Evolutionary conservation across 805 yeast genomes (phyloP), one percentile per base, ranked within the genome.

Genomic region (Grigorovia transvaalensis): DNA sequence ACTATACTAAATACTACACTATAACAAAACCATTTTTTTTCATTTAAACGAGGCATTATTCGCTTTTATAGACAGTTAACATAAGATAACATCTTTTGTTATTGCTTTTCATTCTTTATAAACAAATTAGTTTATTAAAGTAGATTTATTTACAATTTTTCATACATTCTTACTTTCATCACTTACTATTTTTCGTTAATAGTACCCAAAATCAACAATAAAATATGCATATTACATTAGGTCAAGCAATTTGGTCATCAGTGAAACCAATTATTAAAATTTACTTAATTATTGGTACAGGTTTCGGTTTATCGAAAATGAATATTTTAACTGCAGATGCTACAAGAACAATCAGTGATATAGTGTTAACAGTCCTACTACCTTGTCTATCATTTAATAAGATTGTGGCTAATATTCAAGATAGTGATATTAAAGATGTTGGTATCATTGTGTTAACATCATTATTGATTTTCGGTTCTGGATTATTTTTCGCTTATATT

Each of bases 241-340:
- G 70, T 15, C 57, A 62, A 41, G 65, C 59, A 17, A 62, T 68
- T 29, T 68, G 67, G 65, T 57, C 84, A 8, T 73, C 91, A 0
- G 88, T 84, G 29, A 84, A 83, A 67, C 93, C 93, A 15, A 83
- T 85, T 56, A 74, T 85, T 61, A 81, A 85, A 64, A 82, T 85
- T 65, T 85, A 85, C 62, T 67, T 84, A 64, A 83, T 85, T 60
- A 80, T 85, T 4, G 79, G 75, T 15, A 65, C 82, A n/a, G 95
- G 93, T 23, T 82, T 75, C 59, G 63, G 68, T 23, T 65, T 85
- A 15, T 84, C 91, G 1, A 74, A 73, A 52, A 59, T 67, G 55
- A 82, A 84, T 51, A 73, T 84, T 48, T 64, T 85, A 13, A 72
- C 82, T 2, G 86, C 81, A 2, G 76, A 82, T 23, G 82, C 88